Conservation (phyloP, 176 grass and related monocot species). For the Avena atlantica region DNA sequence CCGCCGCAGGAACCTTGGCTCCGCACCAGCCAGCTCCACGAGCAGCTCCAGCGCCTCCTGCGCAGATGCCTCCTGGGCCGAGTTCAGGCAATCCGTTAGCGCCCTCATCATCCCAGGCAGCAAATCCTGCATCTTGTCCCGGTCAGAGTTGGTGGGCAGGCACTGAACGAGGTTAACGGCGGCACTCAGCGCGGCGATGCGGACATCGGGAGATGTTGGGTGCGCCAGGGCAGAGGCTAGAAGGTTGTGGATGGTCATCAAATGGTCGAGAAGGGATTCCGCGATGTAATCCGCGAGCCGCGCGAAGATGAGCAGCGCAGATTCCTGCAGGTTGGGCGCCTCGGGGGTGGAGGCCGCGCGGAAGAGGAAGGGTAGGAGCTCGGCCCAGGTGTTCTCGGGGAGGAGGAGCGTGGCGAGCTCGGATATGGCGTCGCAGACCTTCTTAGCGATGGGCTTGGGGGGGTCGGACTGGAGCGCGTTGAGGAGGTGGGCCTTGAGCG, state of each 20-base stretch:
- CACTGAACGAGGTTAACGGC: conserved; percentile 91
- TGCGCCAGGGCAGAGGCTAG: conserved; percentile 73
- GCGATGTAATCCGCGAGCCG: conserved; percentile 81
- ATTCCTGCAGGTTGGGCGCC: conserved; percentile 76
- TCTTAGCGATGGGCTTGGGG: conserved; percentile 78
- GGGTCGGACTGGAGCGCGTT: conserved; percentile 68
- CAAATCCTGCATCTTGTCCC: conserved; percentile 85
- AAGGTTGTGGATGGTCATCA: conserved; percentile 84
- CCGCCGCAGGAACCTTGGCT: conserved; percentile 85
- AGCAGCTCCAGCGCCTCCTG: conserved; percentile 97
- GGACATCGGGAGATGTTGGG: conserved; percentile 80
- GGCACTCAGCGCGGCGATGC: conserved; percentile 75
- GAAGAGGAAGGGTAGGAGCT: conserved; percentile 94
- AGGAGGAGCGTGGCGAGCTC: conserved; percentile 79
- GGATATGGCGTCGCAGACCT: conserved; percentile 89
- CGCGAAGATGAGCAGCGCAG: conserved; percentile 78
- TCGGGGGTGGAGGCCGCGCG: conserved; percentile 63
- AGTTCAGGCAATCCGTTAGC: conserved; percentile 87
- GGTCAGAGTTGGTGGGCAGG: conserved; percentile 69
- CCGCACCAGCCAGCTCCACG: conserved; percentile 81
- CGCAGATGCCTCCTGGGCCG: conserved; percentile 79
- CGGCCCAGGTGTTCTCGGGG: conserved; percentile 70
- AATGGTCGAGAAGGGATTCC: conserved; percentile 66
- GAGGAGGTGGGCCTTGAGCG: conserved; percentile 72
- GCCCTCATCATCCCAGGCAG: conserved; percentile 94